Base-by-base conservation (phyloP, 495 filamentous ascomycete genomes). In the Penicillium soppii region DNA sequence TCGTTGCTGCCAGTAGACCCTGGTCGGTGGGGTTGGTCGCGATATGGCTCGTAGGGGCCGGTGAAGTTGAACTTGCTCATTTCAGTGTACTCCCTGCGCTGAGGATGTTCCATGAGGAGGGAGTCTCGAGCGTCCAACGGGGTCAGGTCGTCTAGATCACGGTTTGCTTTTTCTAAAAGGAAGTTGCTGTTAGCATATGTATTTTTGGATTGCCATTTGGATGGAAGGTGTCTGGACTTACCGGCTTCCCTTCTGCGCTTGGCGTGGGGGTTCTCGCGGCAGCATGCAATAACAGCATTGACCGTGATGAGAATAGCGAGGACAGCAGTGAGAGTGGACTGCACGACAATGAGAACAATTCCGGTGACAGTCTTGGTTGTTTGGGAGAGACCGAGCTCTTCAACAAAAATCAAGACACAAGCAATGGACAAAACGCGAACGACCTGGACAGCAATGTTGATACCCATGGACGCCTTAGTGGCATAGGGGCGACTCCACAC, bases 311-410 rank as follows among this genome's bases (percentile, higher is more conserved):
- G 74, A 47, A 98, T 91, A 23, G 90, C 94, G 40, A 98, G 78
- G 26, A 87, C 68, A 48, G 79, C 91, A 1, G 94, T 95, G 45
- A 98, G 75, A 6, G 85, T 82, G 0, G 88, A 89, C 70, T 98
- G 94, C 15, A 97, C 77, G 36, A 83, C 92, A 51, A 98, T 92
- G 37, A 98, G 76, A 10, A 92, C 87, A 23, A 97, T 83, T 33
- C 94, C 94, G 32, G 85, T 89, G 52, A 97, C 81, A 2, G 94
- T 97, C 71, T 97, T 91, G n/a, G 94, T 97, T 8, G 91, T 95
- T 59, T 96, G 88, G 5, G 86, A 78, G 54, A 98, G 85, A 30
- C 89, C 90, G 37, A 98, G 85, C 68, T 97, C 84, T 61, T 97
- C 89, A 15, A 97, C 92, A 61, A 97, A 98, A 23, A 97, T 77